phyloP scores from a whole-genome alignment of 305 asterid genomes.

The Fraxinus nigra region DNA sequence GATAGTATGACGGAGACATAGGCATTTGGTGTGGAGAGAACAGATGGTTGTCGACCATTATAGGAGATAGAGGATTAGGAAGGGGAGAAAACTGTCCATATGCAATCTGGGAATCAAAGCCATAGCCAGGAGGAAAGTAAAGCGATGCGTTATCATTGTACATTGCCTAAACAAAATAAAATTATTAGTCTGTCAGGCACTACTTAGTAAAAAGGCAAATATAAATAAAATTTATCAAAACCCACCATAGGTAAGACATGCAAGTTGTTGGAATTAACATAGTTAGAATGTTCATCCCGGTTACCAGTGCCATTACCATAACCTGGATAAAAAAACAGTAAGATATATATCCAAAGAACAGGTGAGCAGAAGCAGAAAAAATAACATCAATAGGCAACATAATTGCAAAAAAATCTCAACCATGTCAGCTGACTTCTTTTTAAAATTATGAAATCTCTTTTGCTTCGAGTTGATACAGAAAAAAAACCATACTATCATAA shows the following conservation, averaged over 20 bases:
- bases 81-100: constrained; percentile 96
- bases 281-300: constrained; percentile 79
- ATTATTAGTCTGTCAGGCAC: constrained; percentile 17
- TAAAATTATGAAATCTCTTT: background rate
- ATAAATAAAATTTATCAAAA: constrained; percentile 16
- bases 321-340: constrained; percentile 50
- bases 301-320: constrained; percentile 66
- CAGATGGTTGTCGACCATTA: constrained; percentile 91
- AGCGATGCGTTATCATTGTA: constrained; percentile 83
- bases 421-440: background rate
- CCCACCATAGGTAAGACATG: constrained; percentile 84
- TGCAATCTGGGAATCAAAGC: constrained; percentile 87
- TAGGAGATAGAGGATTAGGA: constrained; percentile 82
- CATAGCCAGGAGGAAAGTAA: constrained; percentile 78
- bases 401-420: background rate
- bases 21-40: constrained; percentile 88
- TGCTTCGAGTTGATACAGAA: background rate
- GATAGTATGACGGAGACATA: constrained; percentile 67
- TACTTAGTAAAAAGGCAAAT: constrained; percentile 18
- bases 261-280: constrained; percentile 75
- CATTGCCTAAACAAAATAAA: constrained; percentile 61
- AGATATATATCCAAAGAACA: constrained; percentile 10
- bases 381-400: background rate
- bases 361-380: constrained; percentile 1
- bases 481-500: background rate